phyloP scores from a whole-genome alignment of 352 stramenopile species.

The Pythium phragmitis region DNA sequence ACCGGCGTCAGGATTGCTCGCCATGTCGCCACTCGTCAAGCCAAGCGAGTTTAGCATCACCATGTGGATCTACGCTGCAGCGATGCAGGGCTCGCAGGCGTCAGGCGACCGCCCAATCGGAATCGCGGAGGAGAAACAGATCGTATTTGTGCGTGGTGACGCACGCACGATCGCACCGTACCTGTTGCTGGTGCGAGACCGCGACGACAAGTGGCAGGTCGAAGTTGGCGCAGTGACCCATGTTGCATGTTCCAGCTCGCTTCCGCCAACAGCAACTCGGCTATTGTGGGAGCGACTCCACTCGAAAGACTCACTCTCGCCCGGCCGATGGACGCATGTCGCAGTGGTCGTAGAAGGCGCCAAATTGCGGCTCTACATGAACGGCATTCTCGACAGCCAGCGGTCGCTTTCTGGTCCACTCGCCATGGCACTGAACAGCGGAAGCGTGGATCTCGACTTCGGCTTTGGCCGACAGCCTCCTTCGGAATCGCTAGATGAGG shows the following conservation, averaged over 20 bases:
- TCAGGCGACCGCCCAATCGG: not conserved
- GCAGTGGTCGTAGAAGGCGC: conserved; percentile 80
- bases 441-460: conserved; percentile 46
- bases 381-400: conserved; percentile 86
- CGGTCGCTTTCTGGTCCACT: conserved; percentile 47
- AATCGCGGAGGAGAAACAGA: conserved; percentile 32
- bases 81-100: too few relatives aligned
- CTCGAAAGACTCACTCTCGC: conserved; percentile 71
- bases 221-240: conserved; percentile 58
- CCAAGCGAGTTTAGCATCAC: conserved; percentile 87
- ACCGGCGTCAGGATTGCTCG: conserved; percentile 11
- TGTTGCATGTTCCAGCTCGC: not conserved
- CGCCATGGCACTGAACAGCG: conserved; percentile 28
- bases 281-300: conserved; percentile 57
- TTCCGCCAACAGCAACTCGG: conserved; percentile 1
- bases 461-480: conserved; percentile 43
- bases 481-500: not conserved
- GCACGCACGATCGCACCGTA: conserved; percentile 63
- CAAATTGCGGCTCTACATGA: conserved; percentile 90
- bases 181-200: conserved; percentile 49
- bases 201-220: conserved; percentile 38
- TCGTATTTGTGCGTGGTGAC: conserved; percentile 77
- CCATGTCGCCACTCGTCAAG: conserved; percentile 63
- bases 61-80: conserved; percentile 73
- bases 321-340: conserved; percentile 81